Evolutionary conservation across 2,329 filamentous ascomycete genomes (phyloP).

Genomic region (Arthroderma sp.): DNA sequence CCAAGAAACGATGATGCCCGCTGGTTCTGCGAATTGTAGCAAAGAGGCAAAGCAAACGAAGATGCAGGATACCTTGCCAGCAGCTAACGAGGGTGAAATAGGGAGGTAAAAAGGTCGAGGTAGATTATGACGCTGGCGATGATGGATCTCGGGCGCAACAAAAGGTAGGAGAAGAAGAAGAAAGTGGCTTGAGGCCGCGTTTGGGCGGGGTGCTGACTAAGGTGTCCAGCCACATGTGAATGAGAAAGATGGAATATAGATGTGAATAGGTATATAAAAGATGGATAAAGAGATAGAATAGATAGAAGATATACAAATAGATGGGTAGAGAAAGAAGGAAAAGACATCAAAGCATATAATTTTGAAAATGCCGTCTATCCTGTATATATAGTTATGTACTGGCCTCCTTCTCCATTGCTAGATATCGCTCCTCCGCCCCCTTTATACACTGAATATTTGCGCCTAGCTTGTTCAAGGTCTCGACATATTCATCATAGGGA

Average conservation of each 20-base stretch:
- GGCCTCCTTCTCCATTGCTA: slow-evolving; percentile 30
- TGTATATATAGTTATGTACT: not conserved
- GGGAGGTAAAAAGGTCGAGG: not conserved
- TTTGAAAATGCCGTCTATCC: too few relatives aligned
- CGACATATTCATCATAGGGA: slow-evolving; percentile 79
- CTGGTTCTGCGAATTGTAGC: not conserved
- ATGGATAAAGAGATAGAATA: not conserved
- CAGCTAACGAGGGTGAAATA: not conserved
- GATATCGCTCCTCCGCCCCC: slow-evolving; percentile 61
- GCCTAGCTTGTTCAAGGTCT: slow-evolving; percentile 92
- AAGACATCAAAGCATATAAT: not conserved
- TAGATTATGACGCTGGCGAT: too few relatives aligned
- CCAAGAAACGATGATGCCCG: not conserved
- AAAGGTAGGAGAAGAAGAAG: not conserved
- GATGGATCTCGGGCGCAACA: not conserved
- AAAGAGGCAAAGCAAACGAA: not conserved
- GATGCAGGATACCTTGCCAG: not conserved
- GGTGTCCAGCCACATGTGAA: slow-evolving; percentile 1
- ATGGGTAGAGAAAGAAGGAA: not conserved
- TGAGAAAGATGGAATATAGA: not conserved
- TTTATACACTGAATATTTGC: slow-evolving; percentile 83
- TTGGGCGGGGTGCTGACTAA: slow-evolving; percentile 1
- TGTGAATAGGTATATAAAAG: not conserved
- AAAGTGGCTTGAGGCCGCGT: not conserved
- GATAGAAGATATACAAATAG: not conserved